These are phyloP conservation scores for Quercus parvula DNA, from an alignment of 306 rosid genomes.

Conservation along the genomic window DNA sequence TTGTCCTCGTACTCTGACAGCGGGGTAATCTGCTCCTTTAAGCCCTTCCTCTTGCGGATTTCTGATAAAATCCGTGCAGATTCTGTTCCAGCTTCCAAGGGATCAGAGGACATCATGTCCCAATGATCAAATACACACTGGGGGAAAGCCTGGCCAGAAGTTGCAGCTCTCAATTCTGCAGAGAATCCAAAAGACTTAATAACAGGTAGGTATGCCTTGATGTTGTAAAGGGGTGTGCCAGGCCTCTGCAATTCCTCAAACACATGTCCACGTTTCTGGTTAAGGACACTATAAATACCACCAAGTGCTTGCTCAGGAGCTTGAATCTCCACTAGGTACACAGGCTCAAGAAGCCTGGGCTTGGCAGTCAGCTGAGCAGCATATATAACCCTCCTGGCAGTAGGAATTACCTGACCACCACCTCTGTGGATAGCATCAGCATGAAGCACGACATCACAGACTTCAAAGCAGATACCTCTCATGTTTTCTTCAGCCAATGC, in stretches of 20 bases:
- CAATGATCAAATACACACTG: conserved; percentile 68
- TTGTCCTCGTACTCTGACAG: conserved; percentile 47
- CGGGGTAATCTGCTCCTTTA: conserved; percentile 52
- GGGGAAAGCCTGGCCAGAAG: conserved; percentile 73
- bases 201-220: conserved; percentile 61
- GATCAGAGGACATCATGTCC: conserved; percentile 67
- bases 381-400: conserved; percentile 57
- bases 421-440: conserved; percentile 69
- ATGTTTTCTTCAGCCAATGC: conserved; percentile 61
- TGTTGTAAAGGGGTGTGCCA: conserved; percentile 57
- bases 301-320: conserved; percentile 63
- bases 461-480: conserved; percentile 62
- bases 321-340: conserved; percentile 52
- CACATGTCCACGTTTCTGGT: conserved; percentile 62
- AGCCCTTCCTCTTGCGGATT: conserved; percentile 62
- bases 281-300: conserved; percentile 60
- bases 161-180: conserved; percentile 49
- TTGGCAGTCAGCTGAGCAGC: conserved; percentile 58
- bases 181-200: conserved; percentile 52
- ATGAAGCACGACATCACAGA: conserved; percentile 62
- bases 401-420: conserved; percentile 63
- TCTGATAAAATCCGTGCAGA: conserved; percentile 38
- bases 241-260: conserved; percentile 66
- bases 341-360: conserved; percentile 64
- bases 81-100: conserved; percentile 55